Evolutionary conservation across 179 eudicot species (phyloP).

Genomic region (Carnegiea gigantea): DNA sequence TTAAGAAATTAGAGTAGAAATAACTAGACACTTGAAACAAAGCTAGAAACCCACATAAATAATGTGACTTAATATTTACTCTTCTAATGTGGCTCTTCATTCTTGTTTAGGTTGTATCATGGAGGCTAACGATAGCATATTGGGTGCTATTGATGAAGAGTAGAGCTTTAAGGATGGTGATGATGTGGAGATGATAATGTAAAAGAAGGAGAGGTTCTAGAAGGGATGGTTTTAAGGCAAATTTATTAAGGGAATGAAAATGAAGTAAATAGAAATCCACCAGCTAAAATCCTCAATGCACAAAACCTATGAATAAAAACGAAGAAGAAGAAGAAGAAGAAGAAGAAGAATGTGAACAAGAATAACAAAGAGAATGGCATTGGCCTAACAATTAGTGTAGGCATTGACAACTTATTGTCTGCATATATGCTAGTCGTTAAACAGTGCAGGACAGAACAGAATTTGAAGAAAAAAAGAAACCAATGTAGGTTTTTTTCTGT

Average conservation of each 20-base stretch:
- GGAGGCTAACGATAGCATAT: slow-evolving; percentile 60
- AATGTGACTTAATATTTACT: background rate
- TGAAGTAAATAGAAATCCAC: slow-evolving; percentile 32
- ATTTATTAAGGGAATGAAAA: slow-evolving; percentile 23
- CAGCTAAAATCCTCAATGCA: slow-evolving; percentile 26
- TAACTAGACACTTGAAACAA: too few species aligned
- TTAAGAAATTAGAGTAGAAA: too few species aligned
- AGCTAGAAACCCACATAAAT: too few species aligned
- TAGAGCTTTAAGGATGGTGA: slow-evolving; percentile 46
- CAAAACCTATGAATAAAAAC: slow-evolving; percentile 43
- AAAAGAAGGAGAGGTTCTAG: slow-evolving; percentile 79
- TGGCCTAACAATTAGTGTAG: slow-evolving; percentile 36
- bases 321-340: slow-evolving; percentile 25
- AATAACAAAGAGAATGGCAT: slow-evolving; percentile 28
- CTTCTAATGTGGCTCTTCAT: slow-evolving; percentile 1
- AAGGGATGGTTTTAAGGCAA: slow-evolving; percentile 27
- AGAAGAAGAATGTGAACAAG: slow-evolving; percentile 40
- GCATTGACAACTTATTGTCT: slow-evolving; percentile 57
- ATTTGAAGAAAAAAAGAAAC: too few species aligned
- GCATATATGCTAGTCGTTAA: background rate
- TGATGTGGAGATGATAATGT: slow-evolving; percentile 75
- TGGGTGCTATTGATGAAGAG: slow-evolving; percentile 55
- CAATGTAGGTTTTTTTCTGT: too few species aligned
- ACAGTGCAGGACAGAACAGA: too few species aligned
- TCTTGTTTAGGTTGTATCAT: slow-evolving; percentile 37